phyloP scores from a whole-genome alignment of 768 basidiomycete genomes.

The Phanerodontia chrysosporium region DNA sequence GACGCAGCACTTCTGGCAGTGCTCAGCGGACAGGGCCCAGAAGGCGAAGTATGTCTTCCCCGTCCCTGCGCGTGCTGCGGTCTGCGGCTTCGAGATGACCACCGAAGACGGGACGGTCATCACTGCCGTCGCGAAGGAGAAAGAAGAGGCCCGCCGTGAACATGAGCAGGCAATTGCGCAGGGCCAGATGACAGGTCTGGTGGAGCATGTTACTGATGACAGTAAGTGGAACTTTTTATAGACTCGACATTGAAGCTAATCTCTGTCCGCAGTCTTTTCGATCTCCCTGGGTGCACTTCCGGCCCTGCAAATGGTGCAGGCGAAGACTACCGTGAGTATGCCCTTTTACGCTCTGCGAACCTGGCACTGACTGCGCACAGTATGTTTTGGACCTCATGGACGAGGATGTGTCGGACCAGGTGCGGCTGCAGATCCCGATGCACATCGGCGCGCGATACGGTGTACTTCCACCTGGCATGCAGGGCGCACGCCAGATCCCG shows the following conservation, averaged over 20 bases:
- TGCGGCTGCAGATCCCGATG: constrained; percentile 51
- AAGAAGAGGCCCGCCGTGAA: constrained; percentile 34
- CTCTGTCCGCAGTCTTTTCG: constrained; percentile 42
- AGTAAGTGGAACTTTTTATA: constrained; percentile 33
- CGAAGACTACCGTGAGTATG: constrained; percentile 38
- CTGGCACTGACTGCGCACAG: constrained; percentile 21
- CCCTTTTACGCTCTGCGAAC: background rate
- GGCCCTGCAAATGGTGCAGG: constrained; percentile 34
- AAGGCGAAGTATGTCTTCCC: constrained; percentile 55
- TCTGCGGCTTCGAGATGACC: constrained; percentile 49
- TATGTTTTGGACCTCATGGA: constrained; percentile 52
- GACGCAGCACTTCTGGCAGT: constrained; percentile 8
- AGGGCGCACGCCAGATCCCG: constrained; percentile 18
- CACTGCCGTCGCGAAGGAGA: constrained; percentile 46
- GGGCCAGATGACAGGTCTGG: constrained; percentile 40
- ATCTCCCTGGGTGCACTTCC: constrained; percentile 56
- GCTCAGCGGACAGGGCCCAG: constrained; percentile 22
- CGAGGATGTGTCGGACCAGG: constrained; percentile 42
- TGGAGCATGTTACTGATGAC: constrained; percentile 49
- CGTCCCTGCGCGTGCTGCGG: constrained; percentile 48
- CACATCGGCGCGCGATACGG: constrained; percentile 52
- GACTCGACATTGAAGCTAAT: background rate
- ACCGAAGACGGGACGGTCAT: constrained; percentile 39
- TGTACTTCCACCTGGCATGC: constrained; percentile 34
- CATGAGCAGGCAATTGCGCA: constrained; percentile 37